Conservation (phyloP, 2,329 filamentous ascomycete species). For the Dactylellina drechsleri region DNA sequence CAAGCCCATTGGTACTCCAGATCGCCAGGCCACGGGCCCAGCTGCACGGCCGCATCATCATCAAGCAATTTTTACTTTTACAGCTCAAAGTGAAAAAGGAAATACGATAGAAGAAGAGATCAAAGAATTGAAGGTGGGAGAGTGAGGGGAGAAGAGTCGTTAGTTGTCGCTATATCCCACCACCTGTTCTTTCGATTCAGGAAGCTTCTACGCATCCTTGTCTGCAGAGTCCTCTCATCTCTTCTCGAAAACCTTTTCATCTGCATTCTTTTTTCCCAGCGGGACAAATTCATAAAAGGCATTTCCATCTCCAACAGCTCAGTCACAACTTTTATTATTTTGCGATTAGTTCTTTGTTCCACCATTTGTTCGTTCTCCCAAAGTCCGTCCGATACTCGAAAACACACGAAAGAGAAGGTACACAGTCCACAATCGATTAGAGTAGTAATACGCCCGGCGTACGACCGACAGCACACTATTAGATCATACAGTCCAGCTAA, state of each 20-base stretch:
- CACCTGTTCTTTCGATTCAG: conserved; percentile 40
- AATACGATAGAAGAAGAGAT: too few species aligned
- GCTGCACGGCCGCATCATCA: conserved; percentile 42
- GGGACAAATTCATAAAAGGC: conserved; percentile 26
- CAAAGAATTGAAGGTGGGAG: too few species aligned
- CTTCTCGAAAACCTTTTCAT: conserved; percentile 24
- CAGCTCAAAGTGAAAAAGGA: not conserved
- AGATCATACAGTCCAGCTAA: not conserved
- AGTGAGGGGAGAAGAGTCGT: not conserved
- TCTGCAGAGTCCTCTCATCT: conserved; percentile 29
- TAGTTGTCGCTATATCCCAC: conserved; percentile 6
- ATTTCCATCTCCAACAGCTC: conserved; percentile 17
- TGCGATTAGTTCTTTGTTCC: not conserved
- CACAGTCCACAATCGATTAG: conserved; percentile 12
- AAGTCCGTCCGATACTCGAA: conserved; percentile 1
- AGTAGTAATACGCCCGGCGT: conserved; percentile 35
- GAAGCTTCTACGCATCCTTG: conserved; percentile 53
- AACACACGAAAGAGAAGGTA: conserved; percentile 8
- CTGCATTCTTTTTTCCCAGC: not conserved
- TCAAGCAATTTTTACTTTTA: conserved; percentile 3
- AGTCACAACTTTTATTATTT: not conserved
- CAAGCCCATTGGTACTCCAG: conserved; percentile 28
- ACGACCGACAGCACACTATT: conserved; percentile 13
- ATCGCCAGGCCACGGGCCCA: conserved; percentile 5
- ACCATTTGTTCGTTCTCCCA: conserved; percentile 3